Base-by-base conservation (phyloP, 306 rosid species). In the Gastrolobium villosum region DNA sequence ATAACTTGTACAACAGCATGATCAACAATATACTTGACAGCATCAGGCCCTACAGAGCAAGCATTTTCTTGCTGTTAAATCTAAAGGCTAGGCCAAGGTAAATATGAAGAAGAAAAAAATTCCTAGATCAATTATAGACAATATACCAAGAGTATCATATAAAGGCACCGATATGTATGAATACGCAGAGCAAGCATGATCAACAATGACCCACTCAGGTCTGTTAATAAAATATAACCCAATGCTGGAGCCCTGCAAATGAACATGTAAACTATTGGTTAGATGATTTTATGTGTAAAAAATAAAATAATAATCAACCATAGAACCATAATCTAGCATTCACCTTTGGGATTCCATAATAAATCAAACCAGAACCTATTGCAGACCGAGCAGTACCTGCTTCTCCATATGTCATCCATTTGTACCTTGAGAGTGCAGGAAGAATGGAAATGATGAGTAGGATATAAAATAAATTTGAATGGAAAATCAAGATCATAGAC, bases 371-470 rank as follows among this genome's bases (percentile, higher is more conserved):
- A 86, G 99, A 95, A 79, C 99, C 99, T 81, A 93, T 74, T 63
- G 93, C 94, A n/a, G 97, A 78, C 46, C 99, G 88, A 46, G 98
- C 96, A 68, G 94, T 85, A 32, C 92, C 96, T 6, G 90, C 94
- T 86, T 95, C 99, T 88, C 99, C 99, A 79, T 77, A 95, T 28
- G 99, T 95, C 90, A 95, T 90, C 99, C 99, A 95, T 86, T 95
- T 93, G 92, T 95, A 95, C 88, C 99, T 94, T 73, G 1, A 20
- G 49, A 63, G 73, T 9, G 60, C 65, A 82, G 62, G 49, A 52
- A 46, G 52, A 20, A 72, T 39, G 68, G 67, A 69, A 70, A 77
- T 45, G 48, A 76, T 81, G 61, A 72, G 84, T 61, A 83, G 30
- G 4, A 40, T 77, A 76, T 68, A 41, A 70, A 68, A 50, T n/a